Conservation (phyloP, 2,329 filamentous ascomycete genomes). For the Pestalotiopsis sp. region DNA sequence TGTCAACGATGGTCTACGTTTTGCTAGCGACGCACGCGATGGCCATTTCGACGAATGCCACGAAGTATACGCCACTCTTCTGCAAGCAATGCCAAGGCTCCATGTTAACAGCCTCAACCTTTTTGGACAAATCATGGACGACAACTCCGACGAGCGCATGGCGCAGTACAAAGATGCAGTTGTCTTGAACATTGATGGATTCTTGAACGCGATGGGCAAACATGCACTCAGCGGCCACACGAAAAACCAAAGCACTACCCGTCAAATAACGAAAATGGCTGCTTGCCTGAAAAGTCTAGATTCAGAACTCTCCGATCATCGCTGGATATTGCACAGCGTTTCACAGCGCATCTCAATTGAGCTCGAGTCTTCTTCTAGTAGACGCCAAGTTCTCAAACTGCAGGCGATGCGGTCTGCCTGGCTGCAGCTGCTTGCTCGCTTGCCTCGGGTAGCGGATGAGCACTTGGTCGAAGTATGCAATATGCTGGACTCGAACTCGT, state of each 20-base stretch:
- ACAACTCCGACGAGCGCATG: constrained; percentile 20
- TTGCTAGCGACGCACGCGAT: not conserved
- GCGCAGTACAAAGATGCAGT: constrained; percentile 8
- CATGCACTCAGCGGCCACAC: not conserved
- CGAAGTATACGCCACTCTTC: constrained; percentile 20
- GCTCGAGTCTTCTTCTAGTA: not conserved
- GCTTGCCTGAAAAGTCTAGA: constrained; percentile 16
- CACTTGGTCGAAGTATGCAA: constrained; percentile 21
- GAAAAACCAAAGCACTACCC: constrained; percentile 9
- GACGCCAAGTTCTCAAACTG: constrained; percentile 11
- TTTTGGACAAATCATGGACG: constrained; percentile 23
- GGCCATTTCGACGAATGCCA: not conserved
- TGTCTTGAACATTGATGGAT: constrained; percentile 14
- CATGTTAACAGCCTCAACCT: constrained; percentile 24
- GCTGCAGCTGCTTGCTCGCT: constrained; percentile 28
- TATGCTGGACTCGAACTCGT: constrained; percentile 21
- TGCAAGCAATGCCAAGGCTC: constrained; percentile 23
- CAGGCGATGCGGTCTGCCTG: constrained; percentile 22
- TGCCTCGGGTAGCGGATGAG: constrained; percentile 21
- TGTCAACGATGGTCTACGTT: not conserved
- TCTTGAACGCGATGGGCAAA: constrained; percentile 17
- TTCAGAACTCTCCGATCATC: constrained; percentile 15
- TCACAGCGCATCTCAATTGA: constrained; percentile 17
- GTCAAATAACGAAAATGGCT: constrained; percentile 27
- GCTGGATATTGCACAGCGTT: constrained; percentile 20